Conservation (phyloP, 768 basidiomycete genomes). For the Lactarius quietus region DNA sequence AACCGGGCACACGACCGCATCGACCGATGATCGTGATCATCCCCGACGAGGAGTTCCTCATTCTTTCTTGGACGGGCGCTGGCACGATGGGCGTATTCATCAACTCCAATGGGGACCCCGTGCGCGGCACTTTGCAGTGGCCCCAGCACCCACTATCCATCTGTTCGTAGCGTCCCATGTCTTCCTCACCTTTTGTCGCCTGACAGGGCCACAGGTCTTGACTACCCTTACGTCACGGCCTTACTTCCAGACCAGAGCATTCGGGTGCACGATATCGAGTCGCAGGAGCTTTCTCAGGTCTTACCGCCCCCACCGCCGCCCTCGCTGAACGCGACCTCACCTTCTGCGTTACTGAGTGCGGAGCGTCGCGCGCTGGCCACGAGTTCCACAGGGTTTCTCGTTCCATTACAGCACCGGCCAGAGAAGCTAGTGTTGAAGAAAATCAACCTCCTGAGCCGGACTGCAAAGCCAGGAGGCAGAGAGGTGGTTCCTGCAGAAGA, state of each 20-base stretch:
- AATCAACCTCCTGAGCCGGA: slow-evolving; percentile 21
- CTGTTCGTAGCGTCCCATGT: slow-evolving; percentile 47
- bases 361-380: slow-evolving; percentile 33
- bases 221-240: slow-evolving; percentile 77
- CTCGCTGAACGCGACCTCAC: slow-evolving; percentile 25
- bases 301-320: slow-evolving; percentile 45
- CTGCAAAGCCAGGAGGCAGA: slow-evolving; percentile 23
- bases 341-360: slow-evolving; percentile 29
- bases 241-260: slow-evolving; percentile 76
- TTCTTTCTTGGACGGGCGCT: slow-evolving; percentile 79
- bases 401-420: slow-evolving; percentile 41
- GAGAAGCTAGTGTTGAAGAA: slow-evolving; percentile 37
- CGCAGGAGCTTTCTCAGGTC: slow-evolving; percentile 67
- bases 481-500: slow-evolving; percentile 5
- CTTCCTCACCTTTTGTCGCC: neutral
- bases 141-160: slow-evolving; percentile 69
- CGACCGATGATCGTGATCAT: slow-evolving; percentile 76
- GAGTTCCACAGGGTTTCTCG: slow-evolving; percentile 38
- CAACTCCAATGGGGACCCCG: slow-evolving; percentile 79
- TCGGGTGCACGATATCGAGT: slow-evolving; percentile 76
- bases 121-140: slow-evolving; percentile 88
- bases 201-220: slow-evolving; percentile 50
- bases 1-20: slow-evolving; percentile 37
- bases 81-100: slow-evolving; percentile 86
- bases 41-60: slow-evolving; percentile 74